Evolutionary conservation across 805 yeast genomes (phyloP), one percentile per base, ranked within the genome.

Genomic region (Teunomyces aglyptinius): DNA sequence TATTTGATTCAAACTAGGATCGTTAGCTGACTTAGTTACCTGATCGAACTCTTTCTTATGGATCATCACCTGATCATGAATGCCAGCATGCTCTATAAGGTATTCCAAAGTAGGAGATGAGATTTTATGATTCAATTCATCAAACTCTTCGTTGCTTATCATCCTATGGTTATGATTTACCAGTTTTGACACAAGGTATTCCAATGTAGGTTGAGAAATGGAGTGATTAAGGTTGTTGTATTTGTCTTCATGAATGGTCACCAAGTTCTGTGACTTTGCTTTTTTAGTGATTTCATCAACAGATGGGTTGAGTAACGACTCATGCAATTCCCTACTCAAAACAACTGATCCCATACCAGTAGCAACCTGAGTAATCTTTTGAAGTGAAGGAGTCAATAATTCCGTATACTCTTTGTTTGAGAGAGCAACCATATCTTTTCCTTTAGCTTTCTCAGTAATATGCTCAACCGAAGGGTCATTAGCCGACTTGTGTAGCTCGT

Each of bases 221-320:
- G 32, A 22, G 27, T 45, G 49, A 2, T 32, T 40, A 34, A 58
- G 45, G 12, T 32, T 32, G 4, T 50, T 29, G 28, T 43, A 48
- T 18, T 57, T 57, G 2, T 47, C 41, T 24, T 41, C 42, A 18
- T 53, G 40, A 2, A 61, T 8, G 15, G 57, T 40, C 1, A 45
- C 46, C 39, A 39, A 47, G 4, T 60, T 66, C n/a, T 49, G 42
- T 54, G 41, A 39, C 5, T 50, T 52, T 4, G 76, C 71, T 41
- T 61, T 62, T 19, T 63, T 63, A 31, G 57, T 58, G n/a, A 77
- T 50, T 32, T 59, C 64, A 0, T 63, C 69, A 3, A 60, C 29
- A 2, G 68, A 52, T 7, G 72, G 72, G 32, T 28, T 34, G 6
- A 40, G 19, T 11, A 47, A 36, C 4, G 29, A n/a, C 8, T 40